These are phyloP conservation scores for Tilletiopsis washingtonensis DNA, from an alignment of 1,284 basidiomycete species.

Conservation along the genomic window DNA sequence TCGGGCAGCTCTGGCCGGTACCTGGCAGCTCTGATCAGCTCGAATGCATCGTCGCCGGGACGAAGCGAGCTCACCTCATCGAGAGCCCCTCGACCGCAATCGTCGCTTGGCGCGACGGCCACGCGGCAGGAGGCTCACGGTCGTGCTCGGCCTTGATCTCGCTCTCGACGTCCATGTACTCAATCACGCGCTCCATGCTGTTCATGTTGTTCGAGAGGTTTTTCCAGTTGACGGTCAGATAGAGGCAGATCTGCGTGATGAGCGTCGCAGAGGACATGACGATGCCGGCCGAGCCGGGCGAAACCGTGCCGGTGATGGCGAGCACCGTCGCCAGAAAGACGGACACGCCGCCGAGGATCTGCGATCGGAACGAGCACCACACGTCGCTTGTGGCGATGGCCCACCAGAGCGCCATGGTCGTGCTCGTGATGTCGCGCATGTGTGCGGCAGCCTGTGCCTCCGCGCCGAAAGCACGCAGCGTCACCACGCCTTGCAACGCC, in stretches of 20 bases:
- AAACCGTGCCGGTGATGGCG: conserved; percentile 61
- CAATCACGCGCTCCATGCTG: conserved; percentile 75
- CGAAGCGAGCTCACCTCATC: conserved; percentile 55
- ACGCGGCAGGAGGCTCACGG: conserved; percentile 26
- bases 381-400: conserved; percentile 42
- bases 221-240: conserved; percentile 25
- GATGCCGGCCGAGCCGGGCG: conserved; percentile 70
- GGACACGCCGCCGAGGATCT: conserved; percentile 24
- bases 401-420: conserved; percentile 37
- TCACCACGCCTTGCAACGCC: conserved; percentile 36
- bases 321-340: conserved; percentile 52
- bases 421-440: conserved; percentile 24
- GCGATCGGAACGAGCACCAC: conserved; percentile 27
- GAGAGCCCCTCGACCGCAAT: conserved; percentile 64
- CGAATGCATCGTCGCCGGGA: too few relatives aligned
- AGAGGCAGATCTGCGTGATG: conserved; percentile 25
- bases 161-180: conserved; percentile 53
- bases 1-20: conserved; percentile 76
- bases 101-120: conserved; percentile 54
- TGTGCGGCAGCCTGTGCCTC: conserved; percentile 25
- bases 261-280: conserved; percentile 60
- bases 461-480: conserved; percentile 38
- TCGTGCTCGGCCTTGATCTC: conserved; percentile 1
- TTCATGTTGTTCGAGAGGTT: conserved; percentile 52
- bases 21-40: not conserved